Evolutionary conservation across 192 early-diverging fungal species (phyloP).

Genomic region (Coemansia sp.): DNA sequence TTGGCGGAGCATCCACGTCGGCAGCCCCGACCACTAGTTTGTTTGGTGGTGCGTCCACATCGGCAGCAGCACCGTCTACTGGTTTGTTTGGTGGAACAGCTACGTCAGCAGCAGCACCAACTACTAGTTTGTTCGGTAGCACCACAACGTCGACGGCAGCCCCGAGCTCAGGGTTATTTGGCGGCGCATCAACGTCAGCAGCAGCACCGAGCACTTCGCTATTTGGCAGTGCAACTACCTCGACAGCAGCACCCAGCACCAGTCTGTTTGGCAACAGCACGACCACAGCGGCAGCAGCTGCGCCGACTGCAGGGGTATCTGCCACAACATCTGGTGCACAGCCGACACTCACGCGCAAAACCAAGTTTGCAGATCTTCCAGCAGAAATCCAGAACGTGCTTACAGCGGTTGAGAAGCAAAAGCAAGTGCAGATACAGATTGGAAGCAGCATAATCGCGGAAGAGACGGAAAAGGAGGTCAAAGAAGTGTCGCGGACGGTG

Average conservation of each 20-base stretch:
- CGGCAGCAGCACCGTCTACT: conserved; percentile 6
- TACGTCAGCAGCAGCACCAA: not conserved
- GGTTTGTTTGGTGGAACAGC: conserved; percentile 7
- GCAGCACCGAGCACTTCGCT: not conserved
- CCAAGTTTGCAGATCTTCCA: conserved; percentile 42
- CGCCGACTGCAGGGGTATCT: not conserved
- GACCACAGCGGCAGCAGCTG: not conserved
- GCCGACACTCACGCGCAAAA: conserved; percentile 32
- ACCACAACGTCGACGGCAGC: not conserved
- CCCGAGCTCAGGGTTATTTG: not conserved
- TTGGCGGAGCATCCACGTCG: not conserved
- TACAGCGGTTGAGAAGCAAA: conserved; percentile 33
- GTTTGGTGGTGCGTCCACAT: conserved; percentile 5
- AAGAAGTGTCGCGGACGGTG: conserved; percentile 8
- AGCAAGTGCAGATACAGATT: conserved; percentile 48
- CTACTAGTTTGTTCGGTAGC: not conserved
- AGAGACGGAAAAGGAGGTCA: conserved; percentile 31
- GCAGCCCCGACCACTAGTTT: not conserved
- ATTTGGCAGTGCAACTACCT: not conserved
- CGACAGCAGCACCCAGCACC: not conserved
- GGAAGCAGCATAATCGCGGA: conserved; percentile 33
- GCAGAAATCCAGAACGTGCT: conserved; percentile 26
- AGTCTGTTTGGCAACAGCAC: not conserved
- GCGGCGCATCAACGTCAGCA: not conserved
- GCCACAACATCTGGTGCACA: not conserved